Evolutionary conservation across 768 basidiomycete species (phyloP), one percentile per base, ranked within the genome.

Genomic region (Mycena maculata): DNA sequence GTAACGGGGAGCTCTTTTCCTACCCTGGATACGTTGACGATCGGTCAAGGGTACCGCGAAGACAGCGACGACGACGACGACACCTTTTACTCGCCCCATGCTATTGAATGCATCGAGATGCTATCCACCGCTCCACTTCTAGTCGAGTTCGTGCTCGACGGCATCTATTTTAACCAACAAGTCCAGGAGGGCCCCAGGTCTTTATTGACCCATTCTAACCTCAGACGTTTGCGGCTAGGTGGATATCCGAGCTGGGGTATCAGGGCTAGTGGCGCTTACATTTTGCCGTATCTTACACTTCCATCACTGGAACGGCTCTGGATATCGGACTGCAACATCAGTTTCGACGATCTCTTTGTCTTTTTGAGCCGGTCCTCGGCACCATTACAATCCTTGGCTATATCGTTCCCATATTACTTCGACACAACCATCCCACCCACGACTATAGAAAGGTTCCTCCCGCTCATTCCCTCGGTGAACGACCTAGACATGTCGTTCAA

Each of bases 361-460:
- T 60, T 60, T 18, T 27, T 60, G 5, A 16, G 25, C 9, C 59
- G 59, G 4, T 60, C 59, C 4, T 39, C 60, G 22, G 23, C 48
- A 5, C 48, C 60, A 18, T 20, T 61, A 20, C 60, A 33, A 25
- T 61, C 38, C 11, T 27, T 61, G 18, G 10, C 13, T 25, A 22
- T 61, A 1, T 20, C 25, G 25, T 16, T 15, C 0, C n/a, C 3
- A 1, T 6, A 31, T 10, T 48, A n/a, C 5, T 25, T 13, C 16
- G 23, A 23, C 5, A 42, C 41, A 6, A 36, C 8, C 8, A 13
- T 7, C 33, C 8, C 33, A 6, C 33, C 33, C 8, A n/a, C n/a
- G n/a, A n/a, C n/a, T n/a, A 36, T 36, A 13, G 33, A 36, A 36
- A 36, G 13, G 33, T 7, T 36, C 33, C 13, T 36, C 33, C 33